Percentiles rank a stretch among this genome's conserved stretches.
These are phyloP conservation scores for Xylaria sp. DNA, from an alignment of 2,329 filamentous ascomycete genomes.

Conservation along the genomic window DNA sequence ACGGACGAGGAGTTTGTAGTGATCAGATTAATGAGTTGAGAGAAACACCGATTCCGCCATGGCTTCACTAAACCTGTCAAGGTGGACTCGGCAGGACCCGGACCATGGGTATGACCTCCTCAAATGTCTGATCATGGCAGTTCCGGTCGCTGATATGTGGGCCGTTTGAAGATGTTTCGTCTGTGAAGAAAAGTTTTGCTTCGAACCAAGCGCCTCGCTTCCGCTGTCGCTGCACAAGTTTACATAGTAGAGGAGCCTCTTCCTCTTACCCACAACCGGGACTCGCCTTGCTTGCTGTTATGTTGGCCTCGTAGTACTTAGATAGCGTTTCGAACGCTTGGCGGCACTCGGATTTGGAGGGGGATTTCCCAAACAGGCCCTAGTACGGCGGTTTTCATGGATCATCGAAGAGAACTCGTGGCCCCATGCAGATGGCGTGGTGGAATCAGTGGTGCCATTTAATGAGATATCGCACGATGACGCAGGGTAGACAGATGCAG, in stretches of 20 bases:
- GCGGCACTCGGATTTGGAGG: conserved; percentile 13
- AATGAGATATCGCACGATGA: conserved; percentile 35
- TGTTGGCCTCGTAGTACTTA: conserved; percentile 9
- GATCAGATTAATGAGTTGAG: background rate
- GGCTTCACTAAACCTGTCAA: background rate
- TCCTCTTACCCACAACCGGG: conserved; percentile 22
- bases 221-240: conserved; percentile 5
- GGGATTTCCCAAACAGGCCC: conserved; percentile 24
- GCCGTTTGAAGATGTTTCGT: conserved; percentile 37
- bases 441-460: conserved; percentile 33
- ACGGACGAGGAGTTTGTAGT: background rate
- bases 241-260: conserved; percentile 3
- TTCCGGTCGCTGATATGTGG: conserved; percentile 36
- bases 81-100: conserved; percentile 30
- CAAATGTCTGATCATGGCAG: conserved; percentile 32
- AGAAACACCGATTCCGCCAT: conserved; percentile 2
- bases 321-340: conserved; percentile 21
- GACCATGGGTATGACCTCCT: conserved; percentile 31
- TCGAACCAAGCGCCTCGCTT: conserved; percentile 13
- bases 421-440: conserved; percentile 35
- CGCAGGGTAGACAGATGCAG: conserved; percentile 8
- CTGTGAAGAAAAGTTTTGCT: conserved; percentile 22
- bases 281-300: conserved; percentile 17
- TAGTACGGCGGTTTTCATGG: conserved; percentile 22
- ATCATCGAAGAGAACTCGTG: conserved; percentile 27